A percentile compares a stretch with the other conserved stretches of the same genome.
These are phyloP conservation scores for Aureobasidium sp. DNA, from an alignment of 2,329 filamentous ascomycete genomes.

Conservation along the genomic window DNA sequence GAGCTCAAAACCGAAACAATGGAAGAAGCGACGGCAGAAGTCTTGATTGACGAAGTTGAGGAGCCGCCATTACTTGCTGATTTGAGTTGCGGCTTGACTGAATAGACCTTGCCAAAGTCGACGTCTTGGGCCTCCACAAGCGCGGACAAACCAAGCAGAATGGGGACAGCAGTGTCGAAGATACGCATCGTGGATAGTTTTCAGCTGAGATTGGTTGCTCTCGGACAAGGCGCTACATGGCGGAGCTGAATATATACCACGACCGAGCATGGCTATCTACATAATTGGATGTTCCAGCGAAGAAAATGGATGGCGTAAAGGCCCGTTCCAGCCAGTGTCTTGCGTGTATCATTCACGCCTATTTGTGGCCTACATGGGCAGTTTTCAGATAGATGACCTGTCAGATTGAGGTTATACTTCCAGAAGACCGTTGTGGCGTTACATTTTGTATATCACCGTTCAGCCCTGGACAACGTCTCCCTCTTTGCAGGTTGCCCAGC, in stretches of 20 bases:
- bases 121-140: constrained; percentile 18
- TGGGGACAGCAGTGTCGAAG: constrained; percentile 7
- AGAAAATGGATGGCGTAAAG: constrained; percentile 2
- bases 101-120: constrained; percentile 19
- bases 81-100: constrained; percentile 17
- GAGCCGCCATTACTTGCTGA: not conserved
- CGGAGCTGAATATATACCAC: not conserved
- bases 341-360: not conserved
- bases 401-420: not conserved
- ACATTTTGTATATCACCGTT: constrained; percentile 12
- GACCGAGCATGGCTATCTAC: not conserved
- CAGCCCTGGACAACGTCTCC: not conserved
- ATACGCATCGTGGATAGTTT: constrained; percentile 15
- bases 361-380: not conserved
- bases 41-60: constrained; percentile 3
- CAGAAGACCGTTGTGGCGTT: constrained; percentile 18
- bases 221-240: not conserved
- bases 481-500: not conserved
- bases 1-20: constrained; percentile 20
- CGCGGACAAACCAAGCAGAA: constrained; percentile 16
- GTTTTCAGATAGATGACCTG: not conserved
- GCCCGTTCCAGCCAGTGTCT: not conserved
- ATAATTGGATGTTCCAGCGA: constrained; percentile 1
- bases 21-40: constrained; percentile 16
- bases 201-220: not conserved